Conservation (phyloP, 1,284 basidiomycete species). For the Boletus hoseneyae region DNA sequence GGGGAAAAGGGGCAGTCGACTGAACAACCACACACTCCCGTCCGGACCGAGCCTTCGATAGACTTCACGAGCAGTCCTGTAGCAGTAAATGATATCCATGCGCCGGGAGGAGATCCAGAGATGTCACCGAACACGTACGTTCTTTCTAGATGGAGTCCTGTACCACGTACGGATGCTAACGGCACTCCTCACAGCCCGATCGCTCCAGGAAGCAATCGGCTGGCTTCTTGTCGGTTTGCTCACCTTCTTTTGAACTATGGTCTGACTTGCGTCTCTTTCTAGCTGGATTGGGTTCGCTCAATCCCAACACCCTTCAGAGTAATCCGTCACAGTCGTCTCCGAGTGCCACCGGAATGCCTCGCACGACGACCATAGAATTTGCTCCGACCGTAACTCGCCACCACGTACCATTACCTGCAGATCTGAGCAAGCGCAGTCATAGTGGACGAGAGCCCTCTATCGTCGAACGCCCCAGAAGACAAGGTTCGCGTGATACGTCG, state of each 20-base stretch:
- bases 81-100: conserved; percentile 1
- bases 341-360: conserved; percentile 30
- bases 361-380: conserved; percentile 58
- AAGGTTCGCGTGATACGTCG: conserved; percentile 4
- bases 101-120: conserved; percentile 7
- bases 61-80: conserved; percentile 1
- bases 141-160: neutral
- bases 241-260: neutral
- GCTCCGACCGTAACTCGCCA: conserved; percentile 28
- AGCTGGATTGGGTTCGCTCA: conserved; percentile 30
- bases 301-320: conserved; percentile 34
- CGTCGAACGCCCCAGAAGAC: conserved; percentile 8
- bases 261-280: conserved; percentile 4
- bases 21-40: conserved; percentile 3
- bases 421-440: conserved; percentile 1
- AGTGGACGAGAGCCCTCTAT: neutral
- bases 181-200: conserved; percentile 38
- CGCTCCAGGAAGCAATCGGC: conserved; percentile 21
- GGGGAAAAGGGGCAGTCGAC: conserved; percentile 1
- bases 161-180: neutral
- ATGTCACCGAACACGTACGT: conserved; percentile 12
- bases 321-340: conserved; percentile 3
- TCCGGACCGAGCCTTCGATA: neutral
- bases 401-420: conserved; percentile 15
- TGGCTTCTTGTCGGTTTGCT: conserved; percentile 13